Base-by-base conservation (phyloP, 306 rosid genomes). In the Senna tora region DNA sequence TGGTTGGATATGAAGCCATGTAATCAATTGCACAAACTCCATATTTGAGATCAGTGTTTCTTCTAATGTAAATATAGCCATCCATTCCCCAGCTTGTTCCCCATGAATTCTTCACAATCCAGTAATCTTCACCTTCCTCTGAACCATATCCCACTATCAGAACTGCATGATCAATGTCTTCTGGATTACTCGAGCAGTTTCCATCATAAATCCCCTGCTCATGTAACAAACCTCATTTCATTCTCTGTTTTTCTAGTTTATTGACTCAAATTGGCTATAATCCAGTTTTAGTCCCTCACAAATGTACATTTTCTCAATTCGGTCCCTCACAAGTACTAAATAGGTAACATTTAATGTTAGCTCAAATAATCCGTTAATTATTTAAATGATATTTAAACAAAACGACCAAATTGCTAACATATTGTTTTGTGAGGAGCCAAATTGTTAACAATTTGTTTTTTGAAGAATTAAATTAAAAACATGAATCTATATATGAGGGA, bases 71-170 rank as follows among this genome's bases (percentile, higher is more conserved):
- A 59, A 91, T 36, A 77, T 87, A 91, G 12, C 97, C 97, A 13
- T 85, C 84, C 0, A 91, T 38, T 59, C 97, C 97, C 97, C 97
- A 91, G 8, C 33, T 42, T 58, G 90, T 83, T 52, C 97, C 97
- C 97, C 97, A 91, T 0, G 97, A 91, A 80, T 91, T 91, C 79
- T 91, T 91, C 20, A 82, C 90, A 22, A 91, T 91, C 97, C 97
- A 91, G 46, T 88, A 91, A 82, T 91, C 95, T 63, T 85, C 89
- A 56, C 38, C 81, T 19, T 72, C 82, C 52, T 85, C 91, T 25
- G 97, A 91, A 0, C 91, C 95, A 60, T 88, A 91, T 7, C 97
- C 97, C 30, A 91, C 91, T 1, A 91, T 55, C 39, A 91, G 36
- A 78, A 85, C 73, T 5, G 96, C 97, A 55, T 91, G 97, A 82